Base-by-base conservation (phyloP, 352 stramenopile species). In the Globisporangium cederbergense region DNA sequence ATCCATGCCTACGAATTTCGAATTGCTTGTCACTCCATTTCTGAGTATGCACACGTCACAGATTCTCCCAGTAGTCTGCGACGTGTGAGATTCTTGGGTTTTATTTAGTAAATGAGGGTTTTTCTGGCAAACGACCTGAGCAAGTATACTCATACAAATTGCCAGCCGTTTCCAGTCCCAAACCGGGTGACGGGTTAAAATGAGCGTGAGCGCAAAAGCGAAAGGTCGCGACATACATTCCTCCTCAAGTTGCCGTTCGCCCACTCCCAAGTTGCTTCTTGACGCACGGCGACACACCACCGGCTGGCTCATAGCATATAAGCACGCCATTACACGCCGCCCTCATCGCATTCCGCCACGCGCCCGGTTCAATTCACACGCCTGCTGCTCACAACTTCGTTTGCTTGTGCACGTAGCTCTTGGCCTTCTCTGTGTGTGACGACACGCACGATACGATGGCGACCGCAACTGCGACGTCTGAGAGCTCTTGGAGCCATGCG, bases 221-320 rank as follows among this genome's bases (percentile, higher is more conserved):
- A 51, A 51, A 30, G 45, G 45, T 51, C 45, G n/a, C 45, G 32
- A 36, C 32, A 36, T 36, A 42, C 36, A 42, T 9, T 36, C 25
- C 25, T 28, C 1, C 45, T 4, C 45, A 10, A 3, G 13, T 51
- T 51, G 45, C 20, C 36, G 36, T 13, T 51, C 22, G 45, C 45
- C 8, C 6, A 7, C 45, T 11, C 20, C 47, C 49, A 54, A 34
- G 13, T 36, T 25, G 22, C 14, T 50, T 60, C 43, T 60, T 7
- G 55, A 60, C 55, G 55, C 55, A 40, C 38, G 14, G n/a, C 54
- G 55, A 60, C 55, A 20, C 47, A 51, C 38, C 55, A 51, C 36
- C 55, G 51, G 55, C 55, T 60, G 55, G 34, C 40, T 3, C 11
- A 4, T 42, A 10, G 36, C 36, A 28, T 28, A 28, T 28, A 28